Evolutionary conservation across 169 alveolate genomes (phyloP), one percentile per base, ranked within the genome.

Genomic region (Plasmodium gonderi): DNA sequence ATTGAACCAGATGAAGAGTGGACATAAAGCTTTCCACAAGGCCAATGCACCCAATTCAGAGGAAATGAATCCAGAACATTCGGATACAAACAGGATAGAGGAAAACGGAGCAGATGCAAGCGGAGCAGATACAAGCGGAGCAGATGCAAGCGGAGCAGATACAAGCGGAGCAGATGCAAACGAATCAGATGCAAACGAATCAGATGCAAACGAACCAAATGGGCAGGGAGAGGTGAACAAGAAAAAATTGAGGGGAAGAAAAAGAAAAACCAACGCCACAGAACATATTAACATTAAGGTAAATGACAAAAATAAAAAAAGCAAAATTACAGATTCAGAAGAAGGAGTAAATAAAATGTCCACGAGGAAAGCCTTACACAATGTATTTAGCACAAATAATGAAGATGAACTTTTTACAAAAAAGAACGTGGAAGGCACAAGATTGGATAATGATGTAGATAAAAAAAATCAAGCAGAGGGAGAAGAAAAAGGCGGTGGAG

Each of bases 391-490:
- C 42, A 54, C 78, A 9, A 93, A 78, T 45, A 94, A 90, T 11
- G 96, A 90, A 5, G 90, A 54, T 38, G 69, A 75, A 3, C 17
- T 54, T 40, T 80, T 29, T 33, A 51, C 45, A 36, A 51, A 85
- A 42, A 91, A 87, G 2, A 85, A 60, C 90, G 26, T 31, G 54
- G 85, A 91, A 12, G 17, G 60, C 8, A 47, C 95, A 20, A 90
- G 64, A 68, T 91, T 80, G 33, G 95, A 51, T 14, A 75, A 67
- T 14, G 89, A 87, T 23, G 40, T 89, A 17, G 81, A 85, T 75
- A 69, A 64, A n/a, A 65, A 75, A 31, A 77, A 79, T 72, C 42
- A 76, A 68, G 36, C 36, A 26, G 83, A 44, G 26, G 26, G 33
- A 11, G 91, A 49, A 14, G 40, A 36, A 33, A 49, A 38, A 49